These are phyloP conservation scores for Leccinum sublutescens DNA, from an alignment of 768 basidiomycete genomes.

Conservation along the genomic window DNA sequence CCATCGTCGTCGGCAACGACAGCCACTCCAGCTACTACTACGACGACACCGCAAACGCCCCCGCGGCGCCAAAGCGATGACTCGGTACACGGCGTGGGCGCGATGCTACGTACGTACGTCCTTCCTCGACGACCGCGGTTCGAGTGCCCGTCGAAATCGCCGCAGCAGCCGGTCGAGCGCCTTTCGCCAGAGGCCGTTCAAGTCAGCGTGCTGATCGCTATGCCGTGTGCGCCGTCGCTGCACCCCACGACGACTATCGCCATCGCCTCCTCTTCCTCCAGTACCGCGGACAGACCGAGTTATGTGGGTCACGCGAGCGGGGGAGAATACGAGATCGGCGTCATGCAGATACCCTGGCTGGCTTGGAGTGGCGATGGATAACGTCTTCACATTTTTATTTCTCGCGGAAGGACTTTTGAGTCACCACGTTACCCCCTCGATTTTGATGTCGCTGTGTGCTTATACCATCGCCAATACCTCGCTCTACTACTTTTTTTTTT, in stretches of 20 bases:
- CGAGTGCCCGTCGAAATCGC: slow-evolving; percentile 9
- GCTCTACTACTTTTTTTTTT: neutral
- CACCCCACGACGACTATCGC: neutral
- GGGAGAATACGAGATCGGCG: slow-evolving; percentile 46
- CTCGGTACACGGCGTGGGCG: neutral
- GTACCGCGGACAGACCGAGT: neutral
- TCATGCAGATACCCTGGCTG: slow-evolving; percentile 38
- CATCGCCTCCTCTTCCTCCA: neutral
- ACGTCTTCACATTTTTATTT: neutral
- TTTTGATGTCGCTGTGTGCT: too few species aligned
- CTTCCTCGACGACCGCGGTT: slow-evolving; percentile 3
- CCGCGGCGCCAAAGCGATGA: neutral
- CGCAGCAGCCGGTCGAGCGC: slow-evolving; percentile 11
- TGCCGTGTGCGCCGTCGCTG: slow-evolving; percentile 35
- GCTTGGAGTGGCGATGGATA: slow-evolving; percentile 6
- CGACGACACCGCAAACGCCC: neutral
- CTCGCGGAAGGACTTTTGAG: neutral
- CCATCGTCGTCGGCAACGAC: neutral
- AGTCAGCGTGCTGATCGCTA: slow-evolving; percentile 45
- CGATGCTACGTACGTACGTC: slow-evolving; percentile 8
- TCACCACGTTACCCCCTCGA: neutral
- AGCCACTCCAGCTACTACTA: neutral
- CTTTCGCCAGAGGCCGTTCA: slow-evolving; percentile 30
- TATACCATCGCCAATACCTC: neutral
- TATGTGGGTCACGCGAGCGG: slow-evolving; percentile 12